These are phyloP conservation scores for Stephania cephalantha DNA, from an alignment of 164 flowering plant species.

Conservation along the genomic window DNA sequence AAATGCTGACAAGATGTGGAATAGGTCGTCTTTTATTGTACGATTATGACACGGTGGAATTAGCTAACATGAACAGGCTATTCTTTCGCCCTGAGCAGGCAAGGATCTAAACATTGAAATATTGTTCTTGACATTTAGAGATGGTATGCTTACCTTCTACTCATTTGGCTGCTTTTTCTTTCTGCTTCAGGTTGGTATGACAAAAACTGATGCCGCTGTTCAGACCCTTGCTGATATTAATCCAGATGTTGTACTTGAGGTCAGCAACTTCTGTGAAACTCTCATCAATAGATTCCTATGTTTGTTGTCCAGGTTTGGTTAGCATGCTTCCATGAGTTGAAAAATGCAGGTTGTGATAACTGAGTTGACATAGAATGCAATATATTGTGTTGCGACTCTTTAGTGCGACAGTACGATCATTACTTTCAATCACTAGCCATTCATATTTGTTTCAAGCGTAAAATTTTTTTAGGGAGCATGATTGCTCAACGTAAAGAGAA, in stretches of 20 bases:
- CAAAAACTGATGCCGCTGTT: slow-evolving; percentile 98
- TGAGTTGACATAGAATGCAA: too few relatives aligned
- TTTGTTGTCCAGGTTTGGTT: background rate
- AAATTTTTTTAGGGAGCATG: too few relatives aligned
- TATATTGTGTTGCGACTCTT: too few relatives aligned
- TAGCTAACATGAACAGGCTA: slow-evolving; percentile 98
- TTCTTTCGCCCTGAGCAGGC: slow-evolving; percentile 99
- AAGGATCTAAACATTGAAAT: slow-evolving; percentile 2
- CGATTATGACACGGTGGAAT: slow-evolving; percentile 97
- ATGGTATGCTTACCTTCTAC: background rate
- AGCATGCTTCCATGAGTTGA: too few relatives aligned
- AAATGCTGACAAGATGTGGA: slow-evolving; percentile 99
- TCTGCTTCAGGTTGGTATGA: slow-evolving; percentile 71
- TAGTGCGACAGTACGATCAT: too few relatives aligned
- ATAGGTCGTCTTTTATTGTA: slow-evolving; percentile 94
- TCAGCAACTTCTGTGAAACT: slow-evolving; percentile 15
- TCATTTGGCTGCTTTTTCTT: slow-evolving; percentile 1
- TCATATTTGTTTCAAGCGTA: too few relatives aligned
- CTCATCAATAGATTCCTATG: background rate
- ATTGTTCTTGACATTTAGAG: background rate
- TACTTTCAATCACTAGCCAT: too few relatives aligned
- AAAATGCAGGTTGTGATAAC: too few relatives aligned
- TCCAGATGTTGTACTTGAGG: slow-evolving; percentile 97
- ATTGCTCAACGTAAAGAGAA: too few relatives aligned
- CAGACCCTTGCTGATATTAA: slow-evolving; percentile 92